Evolutionary conservation across 306 rosid species (phyloP).

Genomic region (Phaseolus lunatus): DNA sequence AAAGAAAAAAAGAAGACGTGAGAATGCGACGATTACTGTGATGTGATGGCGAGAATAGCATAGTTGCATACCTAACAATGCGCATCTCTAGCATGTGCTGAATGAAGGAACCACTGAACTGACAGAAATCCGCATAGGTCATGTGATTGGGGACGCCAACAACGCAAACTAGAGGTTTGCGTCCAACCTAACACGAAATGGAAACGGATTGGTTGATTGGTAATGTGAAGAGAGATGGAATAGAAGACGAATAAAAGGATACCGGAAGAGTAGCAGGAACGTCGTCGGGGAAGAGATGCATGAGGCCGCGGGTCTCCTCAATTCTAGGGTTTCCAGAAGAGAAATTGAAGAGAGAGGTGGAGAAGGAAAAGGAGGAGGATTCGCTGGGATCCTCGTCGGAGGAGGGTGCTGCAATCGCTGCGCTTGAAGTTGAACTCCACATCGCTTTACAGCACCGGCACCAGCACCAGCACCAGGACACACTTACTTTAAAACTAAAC

Average conservation of each 20-base stretch:
- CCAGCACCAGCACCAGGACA: no score
- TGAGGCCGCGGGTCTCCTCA: slow-evolving; percentile 90
- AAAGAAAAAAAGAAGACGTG: background rate
- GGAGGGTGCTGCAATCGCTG: slow-evolving; percentile 46
- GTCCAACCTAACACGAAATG: slow-evolving; percentile 57
- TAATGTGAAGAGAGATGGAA: background rate
- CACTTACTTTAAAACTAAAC: no score
- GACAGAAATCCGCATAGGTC: slow-evolving; percentile 97
- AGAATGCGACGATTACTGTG: background rate
- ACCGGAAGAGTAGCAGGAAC: slow-evolving; percentile 69
- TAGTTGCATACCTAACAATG: slow-evolving; percentile 69
- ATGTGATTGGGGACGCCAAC: slow-evolving; percentile 95
- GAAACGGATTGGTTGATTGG: background rate
- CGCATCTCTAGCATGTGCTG: slow-evolving; percentile 89
- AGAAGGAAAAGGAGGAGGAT: slow-evolving; percentile 55
- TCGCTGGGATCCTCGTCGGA: slow-evolving; percentile 58
- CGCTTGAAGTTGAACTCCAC: slow-evolving; percentile 53
- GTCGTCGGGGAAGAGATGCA: slow-evolving; percentile 79
- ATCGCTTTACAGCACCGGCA: background rate
- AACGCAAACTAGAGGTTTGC: slow-evolving; percentile 83
- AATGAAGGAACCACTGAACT: slow-evolving; percentile 86
- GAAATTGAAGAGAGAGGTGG: slow-evolving; percentile 63
- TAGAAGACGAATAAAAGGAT: background rate
- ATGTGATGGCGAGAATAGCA: background rate
- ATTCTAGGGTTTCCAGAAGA: slow-evolving; percentile 99